Evolutionary conservation across 345 rosid genomes (phyloP), one percentile per base, ranked within the genome.

Genomic region (Angophora floribunda): DNA sequence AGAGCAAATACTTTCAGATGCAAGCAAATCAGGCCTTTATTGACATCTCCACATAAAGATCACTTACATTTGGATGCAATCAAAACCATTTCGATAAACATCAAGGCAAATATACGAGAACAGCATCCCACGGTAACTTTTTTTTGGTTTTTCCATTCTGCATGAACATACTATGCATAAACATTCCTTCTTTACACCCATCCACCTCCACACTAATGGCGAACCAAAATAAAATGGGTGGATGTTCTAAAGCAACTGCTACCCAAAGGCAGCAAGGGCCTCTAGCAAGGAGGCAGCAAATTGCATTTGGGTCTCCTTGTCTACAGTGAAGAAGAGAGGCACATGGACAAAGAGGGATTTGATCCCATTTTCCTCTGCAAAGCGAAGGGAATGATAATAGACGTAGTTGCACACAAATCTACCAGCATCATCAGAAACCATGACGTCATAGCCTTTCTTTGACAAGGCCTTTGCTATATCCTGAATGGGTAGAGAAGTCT

Each of bases 351-450:
- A 98, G 75, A 98, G 96, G 49, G 99, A 94, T 89, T 91, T 93
- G 86, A 87, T 93, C 87, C 94, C 96, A 41, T 93, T 98, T 94
- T 94, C 92, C 88, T 96, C 98, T 24, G 98, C 99, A 90, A 98
- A 97, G 87, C 95, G 91, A 86, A 98, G 97, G 82, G 99, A 98
- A 61, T 98, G 99, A 87, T 98, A 98, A 92, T 98, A 98, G 49
- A 97, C 97, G 53, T 97, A 98, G 91, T 97, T 98, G 97, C 99
- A 98, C 50, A 98, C 99, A 88, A 98, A 98, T 80, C 99, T 95
- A 47, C 99, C 99, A 2, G 99, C 99, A 90, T 98, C 99, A 89
- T 94, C 94, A 0, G 99, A 98, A 51, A 93, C 88, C 93, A 93
- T 94, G 89, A 97, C 98, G 13, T 98, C 97, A 85, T 89, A 95